A percentile compares a stretch with the other conserved stretches of the same genome.
Conservation (phyloP, 331 rosid genomes). For the Quercus tomentella region DNA sequence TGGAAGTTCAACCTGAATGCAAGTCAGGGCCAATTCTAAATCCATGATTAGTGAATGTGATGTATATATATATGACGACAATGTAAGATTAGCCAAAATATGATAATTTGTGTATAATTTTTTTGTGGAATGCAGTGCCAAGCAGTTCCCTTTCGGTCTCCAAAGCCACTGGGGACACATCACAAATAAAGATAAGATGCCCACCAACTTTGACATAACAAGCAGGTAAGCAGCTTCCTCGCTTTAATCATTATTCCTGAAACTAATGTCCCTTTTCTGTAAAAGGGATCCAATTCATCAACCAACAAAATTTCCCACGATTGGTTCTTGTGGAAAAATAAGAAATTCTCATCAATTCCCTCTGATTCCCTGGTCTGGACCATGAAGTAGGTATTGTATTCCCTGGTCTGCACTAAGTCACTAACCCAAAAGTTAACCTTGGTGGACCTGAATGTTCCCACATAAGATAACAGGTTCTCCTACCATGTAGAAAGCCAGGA, state of each 20-base stretch:
- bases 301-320: conserved; percentile 23
- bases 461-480: not conserved
- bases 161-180: conserved; percentile 13
- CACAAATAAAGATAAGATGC: not conserved
- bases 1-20: not conserved
- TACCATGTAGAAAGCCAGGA: conserved; percentile 21
- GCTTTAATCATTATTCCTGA: conserved; percentile 38
- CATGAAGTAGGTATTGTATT: not conserved
- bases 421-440: not conserved
- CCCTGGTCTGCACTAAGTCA: not conserved
- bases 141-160: not conserved
- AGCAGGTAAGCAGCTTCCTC: conserved; percentile 1
- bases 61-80: not conserved
- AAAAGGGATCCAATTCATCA: conserved; percentile 16
- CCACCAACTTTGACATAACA: conserved; percentile 27
- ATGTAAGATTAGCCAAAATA: not conserved
- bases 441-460: not conserved
- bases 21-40: not conserved
- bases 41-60: not conserved
- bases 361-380: not conserved
- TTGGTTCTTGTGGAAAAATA: conserved; percentile 1
- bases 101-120: not conserved
- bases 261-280: conserved; percentile 18
- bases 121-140: conserved; percentile 8
- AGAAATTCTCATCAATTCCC: not conserved